phyloP scores from a whole-genome alignment of 1,139 yeast species.

The Candida neerlandica region DNA sequence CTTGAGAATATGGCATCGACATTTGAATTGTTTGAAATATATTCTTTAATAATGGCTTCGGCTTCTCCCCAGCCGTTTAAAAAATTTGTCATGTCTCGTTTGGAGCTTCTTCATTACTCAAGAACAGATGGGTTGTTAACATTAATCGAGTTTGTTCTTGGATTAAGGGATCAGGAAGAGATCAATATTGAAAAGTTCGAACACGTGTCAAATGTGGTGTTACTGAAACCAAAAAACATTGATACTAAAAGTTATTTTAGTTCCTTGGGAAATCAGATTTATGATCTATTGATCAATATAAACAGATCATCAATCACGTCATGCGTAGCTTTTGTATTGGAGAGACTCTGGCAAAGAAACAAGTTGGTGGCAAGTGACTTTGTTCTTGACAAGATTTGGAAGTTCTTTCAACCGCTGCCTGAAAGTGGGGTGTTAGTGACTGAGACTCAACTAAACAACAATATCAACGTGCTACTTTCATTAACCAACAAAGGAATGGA shows the following conservation, averaged over 20 bases:
- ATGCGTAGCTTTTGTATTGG: conserved; percentile 58
- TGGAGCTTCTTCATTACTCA: conserved; percentile 58
- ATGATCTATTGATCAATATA: conserved; percentile 56
- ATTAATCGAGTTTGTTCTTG: conserved; percentile 75
- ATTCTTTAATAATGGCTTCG: conserved; percentile 52
- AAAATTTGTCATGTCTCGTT: conserved; percentile 41
- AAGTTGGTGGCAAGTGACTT: conserved; percentile 59
- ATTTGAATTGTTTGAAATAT: conserved; percentile 59
- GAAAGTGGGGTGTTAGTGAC: conserved; percentile 21
- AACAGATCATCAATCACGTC: conserved; percentile 65
- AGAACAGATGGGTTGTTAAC: conserved; percentile 65
- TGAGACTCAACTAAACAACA: conserved; percentile 59
- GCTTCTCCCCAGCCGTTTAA: conserved; percentile 44
- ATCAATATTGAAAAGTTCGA: conserved; percentile 66
- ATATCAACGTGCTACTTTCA: conserved; percentile 66
- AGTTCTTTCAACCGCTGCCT: conserved; percentile 37
- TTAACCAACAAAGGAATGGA: conserved; percentile 55
- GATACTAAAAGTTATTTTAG: conserved; percentile 53
- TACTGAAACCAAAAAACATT: conserved; percentile 60
- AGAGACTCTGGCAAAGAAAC: conserved; percentile 56
- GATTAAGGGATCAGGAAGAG: conserved; percentile 73
- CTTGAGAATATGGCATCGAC: conserved; percentile 50
- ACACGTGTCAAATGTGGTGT: conserved; percentile 61
- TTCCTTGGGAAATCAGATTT: conserved; percentile 60
- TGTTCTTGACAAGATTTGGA: conserved; percentile 53